phyloP scores from a whole-genome alignment of 306 rosid species.

The Malus orientalis region DNA sequence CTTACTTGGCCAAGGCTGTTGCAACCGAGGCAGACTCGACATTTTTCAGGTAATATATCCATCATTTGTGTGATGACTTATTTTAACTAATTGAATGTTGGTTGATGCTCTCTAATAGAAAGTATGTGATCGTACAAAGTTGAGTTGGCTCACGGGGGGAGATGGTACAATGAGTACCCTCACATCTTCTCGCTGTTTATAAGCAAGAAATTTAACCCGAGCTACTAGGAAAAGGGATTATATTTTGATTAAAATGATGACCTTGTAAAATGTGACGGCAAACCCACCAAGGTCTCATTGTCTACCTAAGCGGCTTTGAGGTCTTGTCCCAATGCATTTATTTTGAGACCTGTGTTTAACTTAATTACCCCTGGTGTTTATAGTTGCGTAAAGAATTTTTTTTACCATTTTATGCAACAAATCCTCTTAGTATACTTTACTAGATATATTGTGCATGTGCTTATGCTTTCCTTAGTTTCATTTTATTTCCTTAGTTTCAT shows the following conservation, averaged over 20 bases:
- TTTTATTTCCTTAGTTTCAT: background rate
- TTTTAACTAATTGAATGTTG: background rate
- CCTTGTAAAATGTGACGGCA: background rate
- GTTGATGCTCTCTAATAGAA: background rate
- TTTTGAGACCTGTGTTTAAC: background rate
- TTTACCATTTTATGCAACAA: background rate
- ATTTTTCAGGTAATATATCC: slow-evolving; percentile 68
- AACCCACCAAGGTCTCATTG: background rate
- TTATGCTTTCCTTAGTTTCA: background rate
- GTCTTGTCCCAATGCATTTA: background rate
- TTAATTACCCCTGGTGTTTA: background rate
- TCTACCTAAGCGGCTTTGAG: background rate
- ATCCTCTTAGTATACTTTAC: background rate
- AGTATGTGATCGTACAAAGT: background rate
- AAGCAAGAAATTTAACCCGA: background rate
- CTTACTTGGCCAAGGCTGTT: slow-evolving; percentile 98
- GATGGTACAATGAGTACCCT: background rate
- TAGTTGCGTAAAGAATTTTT: background rate
- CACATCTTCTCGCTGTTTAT: background rate
- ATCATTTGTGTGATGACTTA: background rate
- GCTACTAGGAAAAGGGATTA: background rate
- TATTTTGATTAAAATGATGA: background rate
- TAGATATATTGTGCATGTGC: background rate
- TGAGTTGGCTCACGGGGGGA: background rate
- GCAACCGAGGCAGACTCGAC: slow-evolving; percentile 99